These are phyloP conservation scores for Diplodia seriata DNA, from an alignment of 2,329 filamentous ascomycete genomes.

Conservation along the genomic window DNA sequence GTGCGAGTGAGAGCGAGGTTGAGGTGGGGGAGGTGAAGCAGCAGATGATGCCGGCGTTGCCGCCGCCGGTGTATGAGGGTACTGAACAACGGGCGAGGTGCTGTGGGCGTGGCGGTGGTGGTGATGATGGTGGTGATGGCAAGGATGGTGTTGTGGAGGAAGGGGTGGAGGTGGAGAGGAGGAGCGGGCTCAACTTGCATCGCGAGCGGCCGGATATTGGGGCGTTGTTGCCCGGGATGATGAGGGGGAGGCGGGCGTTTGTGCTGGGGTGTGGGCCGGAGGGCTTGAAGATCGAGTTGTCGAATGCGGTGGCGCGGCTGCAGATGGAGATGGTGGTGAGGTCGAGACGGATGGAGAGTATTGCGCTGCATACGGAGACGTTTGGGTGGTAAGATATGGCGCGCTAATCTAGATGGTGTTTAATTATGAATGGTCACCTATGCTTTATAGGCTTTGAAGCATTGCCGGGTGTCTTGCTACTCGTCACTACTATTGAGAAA, in stretches of 20 bases:
- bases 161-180: too few species aligned
- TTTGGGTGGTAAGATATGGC: constrained; percentile 27
- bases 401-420: background rate
- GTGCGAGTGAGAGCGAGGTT: background rate
- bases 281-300: constrained; percentile 4
- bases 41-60: background rate
- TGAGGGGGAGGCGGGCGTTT: constrained; percentile 4
- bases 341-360: constrained; percentile 1
- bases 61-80: background rate
- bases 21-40: background rate
- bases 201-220: background rate
- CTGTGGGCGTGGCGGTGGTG: background rate
- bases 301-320: constrained; percentile 1
- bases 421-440: background rate
- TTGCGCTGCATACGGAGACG: constrained; percentile 34
- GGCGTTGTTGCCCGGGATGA: background rate
- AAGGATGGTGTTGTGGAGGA: background rate
- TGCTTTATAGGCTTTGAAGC: background rate
- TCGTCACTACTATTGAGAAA: too few species aligned
- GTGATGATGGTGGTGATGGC: background rate
- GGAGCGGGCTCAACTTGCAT: background rate
- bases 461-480: too few species aligned
- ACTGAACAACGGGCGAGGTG: too few species aligned
- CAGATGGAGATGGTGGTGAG: constrained; percentile 16
- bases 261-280: constrained; percentile 16